A percentile compares a stretch with the other conserved stretches of the same genome.
phyloP scores from a whole-genome alignment of 352 stramenopile species.

The Pythium rishiriense region DNA sequence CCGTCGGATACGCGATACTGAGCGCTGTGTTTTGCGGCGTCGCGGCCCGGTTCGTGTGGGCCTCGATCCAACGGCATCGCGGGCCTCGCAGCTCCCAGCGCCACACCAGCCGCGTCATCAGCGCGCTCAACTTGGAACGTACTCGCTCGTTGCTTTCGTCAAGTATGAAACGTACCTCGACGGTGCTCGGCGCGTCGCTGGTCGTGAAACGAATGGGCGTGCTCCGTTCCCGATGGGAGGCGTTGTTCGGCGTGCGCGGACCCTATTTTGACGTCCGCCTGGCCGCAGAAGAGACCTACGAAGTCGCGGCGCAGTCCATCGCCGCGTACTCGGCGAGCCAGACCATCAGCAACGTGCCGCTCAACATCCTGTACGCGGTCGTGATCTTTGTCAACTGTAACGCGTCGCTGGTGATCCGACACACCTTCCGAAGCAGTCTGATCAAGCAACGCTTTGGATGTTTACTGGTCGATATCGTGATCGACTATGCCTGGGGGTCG shows the following conservation, averaged over 20 bases:
- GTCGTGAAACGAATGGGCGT: neutral
- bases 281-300: slow-evolving; percentile 4
- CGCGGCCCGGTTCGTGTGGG: neutral
- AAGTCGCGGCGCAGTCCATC: slow-evolving; percentile 5
- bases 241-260: slow-evolving; percentile 8
- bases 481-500: slow-evolving; percentile 21
- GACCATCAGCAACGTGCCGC: slow-evolving; percentile 11
- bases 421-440: neutral
- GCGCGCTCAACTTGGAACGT: neutral
- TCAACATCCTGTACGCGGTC: slow-evolving; percentile 17
- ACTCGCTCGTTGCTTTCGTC: neutral
- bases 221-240: neutral
- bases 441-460: slow-evolving; percentile 12
- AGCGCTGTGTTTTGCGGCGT: neutral
- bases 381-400: slow-evolving; percentile 20
- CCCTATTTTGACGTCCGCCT: slow-evolving; percentile 20
- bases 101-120: neutral
- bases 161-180: neutral
- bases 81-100: neutral
- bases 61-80: neutral
- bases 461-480: slow-evolving; percentile 4
- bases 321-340: slow-evolving; percentile 9
- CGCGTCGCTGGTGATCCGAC: neutral
- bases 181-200: neutral
- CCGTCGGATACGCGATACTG: neutral